Evolutionary conservation across 805 yeast genomes (phyloP), one percentile per base, ranked within the genome.

Genomic region (Saccharomycopsis sp.): DNA sequence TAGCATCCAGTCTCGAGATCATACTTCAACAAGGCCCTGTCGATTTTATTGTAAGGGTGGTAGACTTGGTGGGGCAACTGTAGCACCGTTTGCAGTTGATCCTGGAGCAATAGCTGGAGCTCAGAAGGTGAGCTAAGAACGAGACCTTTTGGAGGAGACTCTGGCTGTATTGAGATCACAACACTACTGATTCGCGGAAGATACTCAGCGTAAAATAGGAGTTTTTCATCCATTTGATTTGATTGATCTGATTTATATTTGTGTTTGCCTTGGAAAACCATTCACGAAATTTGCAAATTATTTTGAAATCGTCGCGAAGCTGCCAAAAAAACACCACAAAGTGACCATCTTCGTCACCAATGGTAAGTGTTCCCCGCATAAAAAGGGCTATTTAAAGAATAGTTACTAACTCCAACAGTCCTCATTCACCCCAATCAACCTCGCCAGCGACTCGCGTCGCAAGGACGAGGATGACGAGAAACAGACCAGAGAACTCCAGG

Each of bases 401-500:
- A n/a, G n/a, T n/a, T n/a, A n/a, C n/a, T n/a, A n/a, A n/a, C n/a
- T n/a, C n/a, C n/a, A n/a, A n/a, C n/a, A n/a, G n/a, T n/a, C n/a
- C n/a, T 23, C 33, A 25, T 45, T 45, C 34, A 36, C 38, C 3
- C 47, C 49, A 8, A 20, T 45, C 12, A 45, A 45, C 27, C 15
- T 39, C 8, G 37, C 20, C 27, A 34, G 28, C 26, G 41, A 45
- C 21, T 27, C 37, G 12, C 36, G 31, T 23, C 37, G 30, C 4
- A 6, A 30, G 14, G 44, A 35, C n/a, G 47, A 42, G 21, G 49
- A 45, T 20, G 49, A 45, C 15, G 95, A 88, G 48, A 89, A 86
- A 48, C 95, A 87, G 52, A 81, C 96, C 1, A 66, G 95, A 36
- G 99, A 92, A 55, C 64, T 89, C 19, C 96, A 89, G 52, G 72